phyloP scores from a whole-genome alignment of 2,329 filamentous ascomycete genomes.

The Zasmidium citrigriseum region DNA sequence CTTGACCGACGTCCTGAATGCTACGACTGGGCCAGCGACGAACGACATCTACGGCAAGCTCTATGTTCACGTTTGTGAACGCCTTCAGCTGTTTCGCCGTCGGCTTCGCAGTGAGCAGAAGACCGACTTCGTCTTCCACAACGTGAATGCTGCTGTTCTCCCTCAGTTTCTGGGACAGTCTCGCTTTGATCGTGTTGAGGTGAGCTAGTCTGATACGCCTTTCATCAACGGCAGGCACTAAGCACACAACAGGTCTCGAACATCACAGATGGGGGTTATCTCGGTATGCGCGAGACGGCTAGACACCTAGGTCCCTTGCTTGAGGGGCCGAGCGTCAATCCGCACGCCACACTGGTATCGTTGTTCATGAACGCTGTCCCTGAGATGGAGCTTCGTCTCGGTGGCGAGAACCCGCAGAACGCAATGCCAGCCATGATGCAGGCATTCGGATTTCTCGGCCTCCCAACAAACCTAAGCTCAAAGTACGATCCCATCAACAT shows the following conservation, averaged over 20 bases:
- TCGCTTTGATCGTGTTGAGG: slow-evolving; percentile 43
- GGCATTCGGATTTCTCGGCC: background rate
- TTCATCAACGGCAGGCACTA: background rate
- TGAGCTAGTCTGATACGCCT: slow-evolving; percentile 19
- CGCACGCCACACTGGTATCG: slow-evolving; percentile 44
- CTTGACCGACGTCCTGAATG: slow-evolving; percentile 30
- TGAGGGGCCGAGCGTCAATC: slow-evolving; percentile 35
- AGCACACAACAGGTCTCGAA: slow-evolving; percentile 38
- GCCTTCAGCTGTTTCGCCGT: slow-evolving; percentile 35
- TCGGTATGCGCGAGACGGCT: slow-evolving; percentile 34
- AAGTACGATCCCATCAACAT: background rate
- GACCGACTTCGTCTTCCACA: slow-evolving; percentile 33
- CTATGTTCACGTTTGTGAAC: slow-evolving; percentile 36
- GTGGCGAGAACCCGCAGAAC: background rate
- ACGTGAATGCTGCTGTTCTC: slow-evolving; percentile 31
- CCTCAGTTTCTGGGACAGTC: slow-evolving; percentile 13
- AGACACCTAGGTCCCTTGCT: slow-evolving; percentile 37
- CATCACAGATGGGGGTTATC: slow-evolving; percentile 40
- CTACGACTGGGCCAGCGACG: slow-evolving; percentile 20
- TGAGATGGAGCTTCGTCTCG: background rate
- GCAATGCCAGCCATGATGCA: background rate
- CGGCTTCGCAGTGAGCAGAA: slow-evolving; percentile 24
- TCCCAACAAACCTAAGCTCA: background rate
- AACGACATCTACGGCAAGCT: slow-evolving; percentile 44
- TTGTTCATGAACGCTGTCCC: slow-evolving; percentile 45